These are phyloP conservation scores for Auricularia cornea DNA, from an alignment of 768 basidiomycete species.

Conservation along the genomic window DNA sequence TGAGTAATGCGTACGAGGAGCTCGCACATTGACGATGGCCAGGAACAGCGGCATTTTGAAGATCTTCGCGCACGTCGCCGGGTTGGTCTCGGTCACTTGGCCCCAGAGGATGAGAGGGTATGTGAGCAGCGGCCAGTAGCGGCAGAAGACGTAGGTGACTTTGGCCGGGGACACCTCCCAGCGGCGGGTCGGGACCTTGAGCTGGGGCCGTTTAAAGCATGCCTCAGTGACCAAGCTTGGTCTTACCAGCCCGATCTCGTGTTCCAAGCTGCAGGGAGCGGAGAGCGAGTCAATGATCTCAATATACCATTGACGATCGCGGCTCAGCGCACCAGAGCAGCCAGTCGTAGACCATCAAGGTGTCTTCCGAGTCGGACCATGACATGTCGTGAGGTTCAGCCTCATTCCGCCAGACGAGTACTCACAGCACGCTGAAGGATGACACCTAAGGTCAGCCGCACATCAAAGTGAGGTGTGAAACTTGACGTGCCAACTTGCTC, in stretches of 20 bases:
- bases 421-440: not conserved
- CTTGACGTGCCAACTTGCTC: too few species aligned
- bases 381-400: not conserved
- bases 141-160: not conserved
- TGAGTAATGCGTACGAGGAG: too few species aligned
- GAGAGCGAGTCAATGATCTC: too few species aligned
- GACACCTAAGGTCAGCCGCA: too few species aligned
- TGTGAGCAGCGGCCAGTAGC: not conserved
- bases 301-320: too few species aligned
- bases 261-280: too few species aligned
- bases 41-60: not conserved
- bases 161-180: not conserved
- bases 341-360: not conserved
- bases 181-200: not conserved
- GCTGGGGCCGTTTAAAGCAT: too few species aligned
- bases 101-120: not conserved
- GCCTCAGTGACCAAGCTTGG: too few species aligned
- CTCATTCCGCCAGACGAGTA: not conserved
- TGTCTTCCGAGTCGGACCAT: not conserved
- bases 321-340: not conserved
- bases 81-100: not conserved
- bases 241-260: too few species aligned
- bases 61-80: not conserved
- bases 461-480: too few species aligned
- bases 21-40: not conserved